Base-by-base conservation (phyloP, 352 stramenopile species). In the Globisporangium cylindrosporum region DNA sequence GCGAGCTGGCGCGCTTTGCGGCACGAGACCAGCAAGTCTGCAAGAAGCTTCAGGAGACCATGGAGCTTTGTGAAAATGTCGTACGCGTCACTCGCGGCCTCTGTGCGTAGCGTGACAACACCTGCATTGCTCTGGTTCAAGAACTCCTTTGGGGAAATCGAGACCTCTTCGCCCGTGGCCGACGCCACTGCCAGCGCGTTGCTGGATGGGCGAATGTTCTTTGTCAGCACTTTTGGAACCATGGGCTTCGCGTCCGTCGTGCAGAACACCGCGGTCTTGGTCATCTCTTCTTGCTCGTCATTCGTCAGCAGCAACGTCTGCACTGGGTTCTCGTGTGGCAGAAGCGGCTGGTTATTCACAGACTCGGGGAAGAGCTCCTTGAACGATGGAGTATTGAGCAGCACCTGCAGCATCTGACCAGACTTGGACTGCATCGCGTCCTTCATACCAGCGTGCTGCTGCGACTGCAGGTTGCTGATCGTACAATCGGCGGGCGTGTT, bases 351-450 rank as follows among this genome's bases (percentile, higher is more conserved):
- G 6, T 73, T 74, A 32, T 79, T 81, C 67, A 71, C 34, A 48
- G 76, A 73, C 29, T 82, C 75, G 0, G 79, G 79, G 25, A 93
- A 94, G 12, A 93, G 58, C 64, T 87, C 75, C 82, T 89, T 92
- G 71, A 95, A 95, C 9, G 86, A 93, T 15, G 86, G 84, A 3
- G 88, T 94, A 14, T 79, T 92, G 7, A 95, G 76, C 51, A 95
- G 59, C 51, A 95, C 72, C 58, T 93, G 81, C 0, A 95, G 80
- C 86, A 95, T 92, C 59, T 95, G 78, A 6, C 87, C 87, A 4
- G 87, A 93, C 73, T 93, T 95, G 55, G 80, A 90, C 29, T 87
- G 73, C 87, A 95, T 93, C 24, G 85, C 87, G 62, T 95, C 87
- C 73, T 83, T 93, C 87, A 95, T 95, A 46, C 84, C 85, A 22